A percentile compares a stretch with the other conserved stretches of the same genome.
These are phyloP conservation scores for Dipodascopsis tothii DNA, from an alignment of 805 yeast species.

Conservation along the genomic window DNA sequence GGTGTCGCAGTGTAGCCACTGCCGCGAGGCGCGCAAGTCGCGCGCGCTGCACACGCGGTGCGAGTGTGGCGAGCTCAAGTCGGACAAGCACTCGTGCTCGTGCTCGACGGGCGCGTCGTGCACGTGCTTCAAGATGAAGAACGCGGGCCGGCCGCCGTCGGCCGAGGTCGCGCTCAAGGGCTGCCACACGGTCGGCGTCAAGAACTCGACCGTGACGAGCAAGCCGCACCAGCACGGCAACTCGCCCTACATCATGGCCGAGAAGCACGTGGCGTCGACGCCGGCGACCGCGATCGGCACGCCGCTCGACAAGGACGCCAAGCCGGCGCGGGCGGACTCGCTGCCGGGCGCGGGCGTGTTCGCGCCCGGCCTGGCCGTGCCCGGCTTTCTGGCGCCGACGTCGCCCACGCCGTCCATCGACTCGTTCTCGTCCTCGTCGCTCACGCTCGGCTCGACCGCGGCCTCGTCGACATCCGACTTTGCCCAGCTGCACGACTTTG, in stretches of 20 bases:
- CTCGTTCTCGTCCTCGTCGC: not conserved
- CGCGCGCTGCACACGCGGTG: constrained; percentile 65
- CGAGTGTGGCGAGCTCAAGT: constrained; percentile 44
- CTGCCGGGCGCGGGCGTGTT: not conserved
- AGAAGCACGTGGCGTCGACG: not conserved
- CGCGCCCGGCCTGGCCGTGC: no score
- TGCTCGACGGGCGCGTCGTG: constrained; percentile 3
- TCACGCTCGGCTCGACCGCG: not conserved
- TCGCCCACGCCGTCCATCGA: not conserved
- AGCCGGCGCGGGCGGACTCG: not conserved
- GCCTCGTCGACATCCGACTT: not conserved
- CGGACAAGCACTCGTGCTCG: constrained; percentile 2
- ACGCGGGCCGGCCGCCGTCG: constrained; percentile 13
- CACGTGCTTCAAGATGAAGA: constrained; percentile 17
- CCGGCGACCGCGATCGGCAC: not conserved
- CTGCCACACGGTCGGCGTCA: constrained; percentile 1
- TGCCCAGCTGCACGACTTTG: no score
- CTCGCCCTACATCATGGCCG: constrained; percentile 1
- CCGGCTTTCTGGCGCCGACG: no score
- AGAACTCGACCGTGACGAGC: not conserved
- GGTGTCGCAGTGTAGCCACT: constrained; percentile 81
- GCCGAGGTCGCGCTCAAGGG: not conserved
- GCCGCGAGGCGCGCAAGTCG: constrained; percentile 63
- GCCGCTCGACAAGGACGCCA: not conserved
- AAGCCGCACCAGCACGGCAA: constrained; percentile 2